These are phyloP conservation scores for Lachnellula hyalina DNA, from an alignment of 2,329 filamentous ascomycete species.

Conservation along the genomic window DNA sequence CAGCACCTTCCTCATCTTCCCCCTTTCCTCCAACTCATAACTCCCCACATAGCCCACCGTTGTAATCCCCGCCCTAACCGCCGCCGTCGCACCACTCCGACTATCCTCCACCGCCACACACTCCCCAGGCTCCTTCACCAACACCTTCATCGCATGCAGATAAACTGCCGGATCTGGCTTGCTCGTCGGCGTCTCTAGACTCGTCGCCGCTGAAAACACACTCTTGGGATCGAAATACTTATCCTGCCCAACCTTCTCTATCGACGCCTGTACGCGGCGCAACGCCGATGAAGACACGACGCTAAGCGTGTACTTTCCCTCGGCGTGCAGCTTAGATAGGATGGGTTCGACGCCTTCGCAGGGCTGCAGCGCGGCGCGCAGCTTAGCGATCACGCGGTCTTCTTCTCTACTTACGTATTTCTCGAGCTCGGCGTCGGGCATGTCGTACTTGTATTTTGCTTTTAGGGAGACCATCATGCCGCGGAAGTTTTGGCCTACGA, in stretches of 20 bases:
- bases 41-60: conserved; percentile 82
- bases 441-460: conserved; percentile 67
- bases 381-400: conserved; percentile 76
- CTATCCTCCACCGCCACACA: conserved; percentile 82
- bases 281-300: conserved; percentile 80
- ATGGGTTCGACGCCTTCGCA: conserved; percentile 64
- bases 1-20: conserved; percentile 60
- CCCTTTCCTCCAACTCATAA: conserved; percentile 53
- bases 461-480: conserved; percentile 80
- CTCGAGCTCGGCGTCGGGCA: conserved; percentile 64
- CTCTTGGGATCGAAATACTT: conserved; percentile 72
- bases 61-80: conserved; percentile 70
- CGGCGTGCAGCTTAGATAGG: conserved; percentile 58
- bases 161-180: conserved; percentile 93
- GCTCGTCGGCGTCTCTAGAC: conserved; percentile 71
- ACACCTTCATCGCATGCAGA: conserved; percentile 66
- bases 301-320: conserved; percentile 64
- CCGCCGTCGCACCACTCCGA: conserved; percentile 76
- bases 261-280: conserved; percentile 68
- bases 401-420: conserved; percentile 72
- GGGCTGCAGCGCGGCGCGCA: conserved; percentile 60
- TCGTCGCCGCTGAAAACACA: conserved; percentile 79
- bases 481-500: conserved; percentile 92
- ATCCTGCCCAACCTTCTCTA: conserved; percentile 74
- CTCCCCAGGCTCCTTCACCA: conserved; percentile 67